These are phyloP conservation scores for Pyrenochaeta sp. DNA, from an alignment of 2,329 filamentous ascomycete genomes.

Conservation along the genomic window DNA sequence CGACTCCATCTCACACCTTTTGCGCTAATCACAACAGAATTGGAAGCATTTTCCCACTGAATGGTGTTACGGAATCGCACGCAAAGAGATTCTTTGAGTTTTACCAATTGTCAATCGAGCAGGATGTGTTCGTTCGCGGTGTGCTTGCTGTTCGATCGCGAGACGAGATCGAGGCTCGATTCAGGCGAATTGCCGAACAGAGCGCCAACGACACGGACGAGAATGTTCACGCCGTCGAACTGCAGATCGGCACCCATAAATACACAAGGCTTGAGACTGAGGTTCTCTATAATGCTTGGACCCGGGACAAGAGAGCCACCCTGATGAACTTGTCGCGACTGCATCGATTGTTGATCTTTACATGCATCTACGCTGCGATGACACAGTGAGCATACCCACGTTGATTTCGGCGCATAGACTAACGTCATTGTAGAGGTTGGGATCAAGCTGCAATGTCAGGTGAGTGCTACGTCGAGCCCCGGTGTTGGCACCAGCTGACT, in stretches of 20 bases:
- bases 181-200: too few species aligned
- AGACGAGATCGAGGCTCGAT: too few species aligned
- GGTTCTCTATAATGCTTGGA: not conserved
- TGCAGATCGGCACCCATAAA: not conserved
- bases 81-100: too few species aligned
- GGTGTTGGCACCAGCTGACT: not conserved
- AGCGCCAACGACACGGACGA: too few species aligned
- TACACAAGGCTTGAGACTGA: not conserved
- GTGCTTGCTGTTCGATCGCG: too few species aligned
- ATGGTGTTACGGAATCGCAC: too few species aligned
- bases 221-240: too few species aligned
- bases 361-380: constrained; percentile 5
- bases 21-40: too few species aligned
- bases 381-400: constrained; percentile 1
- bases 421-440: constrained; percentile 3
- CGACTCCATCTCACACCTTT: too few species aligned
- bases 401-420: not conserved
- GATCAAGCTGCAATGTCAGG: constrained; percentile 8
- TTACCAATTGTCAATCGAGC: too few species aligned
- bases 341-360: constrained; percentile 2
- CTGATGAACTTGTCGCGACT: constrained; percentile 1
- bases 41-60: too few species aligned
- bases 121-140: too few species aligned
- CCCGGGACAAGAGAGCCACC: not conserved
- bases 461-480: not conserved